phyloP scores from a whole-genome alignment of 75 land plant genomes.

The Cryptomeria japonica region DNA sequence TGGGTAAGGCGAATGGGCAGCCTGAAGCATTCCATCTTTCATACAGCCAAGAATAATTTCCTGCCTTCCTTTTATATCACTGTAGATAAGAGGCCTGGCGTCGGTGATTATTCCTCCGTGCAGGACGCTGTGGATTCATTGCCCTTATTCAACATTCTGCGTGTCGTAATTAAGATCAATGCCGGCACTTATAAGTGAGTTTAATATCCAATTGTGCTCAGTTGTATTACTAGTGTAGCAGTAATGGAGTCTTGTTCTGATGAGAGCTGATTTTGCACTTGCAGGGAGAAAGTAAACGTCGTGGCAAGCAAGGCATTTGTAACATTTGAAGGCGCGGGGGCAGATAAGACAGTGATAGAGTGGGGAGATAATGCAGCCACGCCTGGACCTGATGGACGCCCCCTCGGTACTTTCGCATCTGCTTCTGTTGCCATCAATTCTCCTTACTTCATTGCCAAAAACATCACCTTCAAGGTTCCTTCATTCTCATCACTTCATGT shows the following conservation, averaged over 20 bases:
- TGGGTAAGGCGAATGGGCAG: constrained; percentile 39
- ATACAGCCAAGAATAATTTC: constrained; percentile 43
- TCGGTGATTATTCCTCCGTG: constrained; percentile 69
- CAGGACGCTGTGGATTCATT: constrained; percentile 84
- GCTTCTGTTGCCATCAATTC: constrained; percentile 35
- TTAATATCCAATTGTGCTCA: neutral
- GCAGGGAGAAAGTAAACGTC: constrained; percentile 39
- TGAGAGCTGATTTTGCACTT: neutral
- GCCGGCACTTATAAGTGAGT: constrained; percentile 82
- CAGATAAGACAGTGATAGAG: constrained; percentile 17
- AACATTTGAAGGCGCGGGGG: constrained; percentile 30
- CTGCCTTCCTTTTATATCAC: constrained; percentile 47
- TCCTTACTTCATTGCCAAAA: constrained; percentile 37
- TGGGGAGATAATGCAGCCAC: constrained; percentile 28
- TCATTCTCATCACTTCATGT: neutral
- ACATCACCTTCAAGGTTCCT: constrained; percentile 43
- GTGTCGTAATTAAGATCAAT: constrained; percentile 71
- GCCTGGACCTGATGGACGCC: constrained; percentile 16
- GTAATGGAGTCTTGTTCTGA: no score
- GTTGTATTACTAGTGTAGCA: no score
- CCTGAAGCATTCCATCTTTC: constrained; percentile 49
- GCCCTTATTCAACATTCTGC: constrained; percentile 58
- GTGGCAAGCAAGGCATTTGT: constrained; percentile 25
- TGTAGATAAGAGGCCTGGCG: constrained; percentile 59
- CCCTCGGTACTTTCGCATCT: constrained; percentile 25